Evolutionary conservation across 1,284 basidiomycete genomes (phyloP).

Genomic region (Marasmius sp.): DNA sequence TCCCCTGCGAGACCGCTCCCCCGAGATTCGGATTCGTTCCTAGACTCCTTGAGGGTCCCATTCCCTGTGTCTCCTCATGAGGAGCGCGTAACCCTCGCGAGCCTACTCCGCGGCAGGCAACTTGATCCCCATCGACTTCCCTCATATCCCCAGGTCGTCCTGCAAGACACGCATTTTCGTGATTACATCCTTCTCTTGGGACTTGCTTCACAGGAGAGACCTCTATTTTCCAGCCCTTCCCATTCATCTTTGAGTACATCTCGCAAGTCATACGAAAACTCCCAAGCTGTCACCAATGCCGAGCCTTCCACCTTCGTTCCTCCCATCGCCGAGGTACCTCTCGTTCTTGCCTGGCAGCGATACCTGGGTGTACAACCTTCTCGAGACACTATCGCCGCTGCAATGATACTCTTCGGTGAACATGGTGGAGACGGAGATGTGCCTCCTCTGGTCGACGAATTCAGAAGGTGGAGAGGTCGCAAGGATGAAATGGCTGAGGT

Average conservation of each 20-base stretch:
- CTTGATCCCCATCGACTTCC: not conserved
- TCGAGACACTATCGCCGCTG: slow-evolving; percentile 55
- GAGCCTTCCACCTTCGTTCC: slow-evolving; percentile 41
- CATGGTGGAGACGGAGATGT: slow-evolving; percentile 47
- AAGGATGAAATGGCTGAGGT: not conserved
- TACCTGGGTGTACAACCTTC: slow-evolving; percentile 54
- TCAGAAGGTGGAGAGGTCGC: slow-evolving; percentile 23
- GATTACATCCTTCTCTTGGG: not conserved
- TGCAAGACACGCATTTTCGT: not conserved
- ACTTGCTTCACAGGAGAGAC: not conserved
- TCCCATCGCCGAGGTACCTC: slow-evolving; percentile 56
- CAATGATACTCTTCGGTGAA: slow-evolving; percentile 72
- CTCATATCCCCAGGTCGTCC: not conserved
- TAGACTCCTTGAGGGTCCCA: not conserved
- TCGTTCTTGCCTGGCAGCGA: slow-evolving; percentile 79
- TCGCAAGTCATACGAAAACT: not conserved
- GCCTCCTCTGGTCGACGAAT: slow-evolving; percentile 53
- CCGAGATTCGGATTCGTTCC: not conserved
- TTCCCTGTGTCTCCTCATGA: not conserved
- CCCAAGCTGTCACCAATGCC: slow-evolving; percentile 36
- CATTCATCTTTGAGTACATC: not conserved
- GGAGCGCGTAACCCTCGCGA: not conserved
- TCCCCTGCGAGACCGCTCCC: not conserved
- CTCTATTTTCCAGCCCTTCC: slow-evolving; percentile 20
- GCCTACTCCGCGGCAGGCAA: not conserved